Evolutionary conservation across 371 early-diverging fungal species (phyloP), one percentile per base, ranked within the genome.

Genomic region (Haplosporangium sp.): DNA sequence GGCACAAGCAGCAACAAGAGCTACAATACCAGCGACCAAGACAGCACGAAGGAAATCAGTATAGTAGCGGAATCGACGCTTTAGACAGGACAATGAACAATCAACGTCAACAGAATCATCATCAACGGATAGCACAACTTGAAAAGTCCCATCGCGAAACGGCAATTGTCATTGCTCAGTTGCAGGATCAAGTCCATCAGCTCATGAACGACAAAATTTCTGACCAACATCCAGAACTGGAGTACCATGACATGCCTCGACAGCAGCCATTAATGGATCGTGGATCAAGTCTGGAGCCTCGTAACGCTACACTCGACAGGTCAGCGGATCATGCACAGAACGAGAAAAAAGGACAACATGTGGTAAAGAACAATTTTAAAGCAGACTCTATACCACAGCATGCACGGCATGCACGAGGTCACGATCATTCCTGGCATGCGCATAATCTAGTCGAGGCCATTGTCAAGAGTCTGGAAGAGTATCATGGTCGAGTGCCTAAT

Each of bases 111-210:
- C 64, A 47, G 42, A 61, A 71, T 60, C 71, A 64, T 37, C 16
- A 16, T 1, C 59, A 48, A 40, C 59, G 73, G 14, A 51, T 73
- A 40, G 54, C 18, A 45, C 58, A 53, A 6, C 42, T 73, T 41
- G 73, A 73, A 29, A 50, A 50, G 48, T 66, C 62, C 14, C 46
- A 56, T 59, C 38, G 16, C 6, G 58, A 62, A 51, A 47, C 62
- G 37, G 62, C 58, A 46, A 41, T 53, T 13, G 36, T 56, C 18
- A 50, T 73, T 36, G 60, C 67, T 14, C 73, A 67, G 62, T 53
- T 73, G 42, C 66, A 73, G 54, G 62, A 66, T 14, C 60, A 62
- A 57, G 62, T 73, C 13, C 67, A 62, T 41, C 42, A 21, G 12
- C 48, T 66, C 13, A 1, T 48, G 52, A n/a, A n/a, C n/a, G n/a